Evolutionary conservation across 2,329 filamentous ascomycete species (phyloP).

Genomic region (Torrubiellomyces zombiae): DNA sequence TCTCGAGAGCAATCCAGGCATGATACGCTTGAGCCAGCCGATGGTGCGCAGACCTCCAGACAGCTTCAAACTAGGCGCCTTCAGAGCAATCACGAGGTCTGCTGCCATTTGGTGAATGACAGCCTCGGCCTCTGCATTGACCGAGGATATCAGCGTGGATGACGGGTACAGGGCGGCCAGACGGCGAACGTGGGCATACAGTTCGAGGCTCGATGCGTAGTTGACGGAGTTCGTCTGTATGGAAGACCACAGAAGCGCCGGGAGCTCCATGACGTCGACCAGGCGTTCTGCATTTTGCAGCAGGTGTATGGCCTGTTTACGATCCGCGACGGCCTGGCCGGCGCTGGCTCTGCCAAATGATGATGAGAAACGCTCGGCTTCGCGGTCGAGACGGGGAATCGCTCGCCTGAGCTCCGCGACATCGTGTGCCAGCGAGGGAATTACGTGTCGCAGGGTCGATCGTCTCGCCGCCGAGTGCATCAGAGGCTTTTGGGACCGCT

Average conservation of each 20-base stretch:
- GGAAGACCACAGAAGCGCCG: slow-evolving; percentile 67
- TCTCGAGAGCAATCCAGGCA: slow-evolving; percentile 48
- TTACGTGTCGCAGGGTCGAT: slow-evolving; percentile 49
- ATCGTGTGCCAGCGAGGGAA: slow-evolving; percentile 54
- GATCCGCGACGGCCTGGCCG: slow-evolving; percentile 51
- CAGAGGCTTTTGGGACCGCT: slow-evolving; percentile 72
- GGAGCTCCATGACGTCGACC: slow-evolving; percentile 80
- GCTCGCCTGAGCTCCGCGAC: slow-evolving; percentile 50
- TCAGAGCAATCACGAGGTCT: slow-evolving; percentile 64
- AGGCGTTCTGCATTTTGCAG: slow-evolving; percentile 78
- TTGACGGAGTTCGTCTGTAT: slow-evolving; percentile 50
- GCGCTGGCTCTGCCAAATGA: slow-evolving; percentile 63
- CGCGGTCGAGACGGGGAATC: slow-evolving; percentile 64
- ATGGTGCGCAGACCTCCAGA: slow-evolving; percentile 82
- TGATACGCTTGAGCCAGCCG: slow-evolving; percentile 74
- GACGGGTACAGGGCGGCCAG: slow-evolving; percentile 68
- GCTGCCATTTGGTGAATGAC: slow-evolving; percentile 80
- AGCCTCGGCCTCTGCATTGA: slow-evolving; percentile 62
- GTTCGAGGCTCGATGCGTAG: slow-evolving; percentile 77
- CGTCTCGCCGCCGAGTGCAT: slow-evolving; percentile 69
- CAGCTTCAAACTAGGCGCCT: slow-evolving; percentile 65
- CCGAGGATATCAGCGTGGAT: slow-evolving; percentile 56
- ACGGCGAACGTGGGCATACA: slow-evolving; percentile 84
- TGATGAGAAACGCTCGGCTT: slow-evolving; percentile 64
- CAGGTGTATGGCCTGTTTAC: slow-evolving; percentile 67